These are phyloP conservation scores for Camellia lanceoleosa DNA, from an alignment of 148 eudicot genomes.

Conservation along the genomic window DNA sequence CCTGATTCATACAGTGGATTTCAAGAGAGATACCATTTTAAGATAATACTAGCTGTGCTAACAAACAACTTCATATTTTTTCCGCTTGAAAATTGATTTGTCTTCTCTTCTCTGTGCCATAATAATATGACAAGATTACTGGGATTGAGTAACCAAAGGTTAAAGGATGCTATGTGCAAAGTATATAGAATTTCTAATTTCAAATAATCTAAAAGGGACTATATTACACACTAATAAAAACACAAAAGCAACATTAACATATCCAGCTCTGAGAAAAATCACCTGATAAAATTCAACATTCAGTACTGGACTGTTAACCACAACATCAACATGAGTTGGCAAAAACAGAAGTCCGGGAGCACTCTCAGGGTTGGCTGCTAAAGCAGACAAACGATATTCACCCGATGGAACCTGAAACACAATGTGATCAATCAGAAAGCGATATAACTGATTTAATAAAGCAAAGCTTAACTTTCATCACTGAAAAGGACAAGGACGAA, in stretches of 20 bases:
- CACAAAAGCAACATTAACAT: constrained; percentile 5
- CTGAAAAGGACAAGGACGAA: background rate
- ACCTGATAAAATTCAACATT: constrained; percentile 90
- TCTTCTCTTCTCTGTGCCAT: background rate
- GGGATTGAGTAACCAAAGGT: background rate
- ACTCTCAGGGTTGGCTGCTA: constrained; percentile 71
- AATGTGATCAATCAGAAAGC: background rate
- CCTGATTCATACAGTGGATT: background rate
- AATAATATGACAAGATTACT: background rate
- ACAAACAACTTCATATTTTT: background rate
- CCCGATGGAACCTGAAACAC: constrained; percentile 82
- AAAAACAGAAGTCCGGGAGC: constrained; percentile 74
- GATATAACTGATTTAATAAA: background rate
- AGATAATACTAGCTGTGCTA: background rate
- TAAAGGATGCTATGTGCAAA: background rate
- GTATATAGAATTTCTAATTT: background rate
- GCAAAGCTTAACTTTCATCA: background rate
- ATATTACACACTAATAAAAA: background rate
- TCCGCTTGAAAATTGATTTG: background rate
- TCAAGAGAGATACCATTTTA: background rate
- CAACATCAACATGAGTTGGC: constrained; percentile 72
- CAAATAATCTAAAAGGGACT: background rate
- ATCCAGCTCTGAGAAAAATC: constrained; percentile 10
- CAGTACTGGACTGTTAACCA: constrained; percentile 72
- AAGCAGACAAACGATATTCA: constrained; percentile 89